Base-by-base conservation (phyloP, 768 basidiomycete genomes). In the Phaffia australis region DNA sequence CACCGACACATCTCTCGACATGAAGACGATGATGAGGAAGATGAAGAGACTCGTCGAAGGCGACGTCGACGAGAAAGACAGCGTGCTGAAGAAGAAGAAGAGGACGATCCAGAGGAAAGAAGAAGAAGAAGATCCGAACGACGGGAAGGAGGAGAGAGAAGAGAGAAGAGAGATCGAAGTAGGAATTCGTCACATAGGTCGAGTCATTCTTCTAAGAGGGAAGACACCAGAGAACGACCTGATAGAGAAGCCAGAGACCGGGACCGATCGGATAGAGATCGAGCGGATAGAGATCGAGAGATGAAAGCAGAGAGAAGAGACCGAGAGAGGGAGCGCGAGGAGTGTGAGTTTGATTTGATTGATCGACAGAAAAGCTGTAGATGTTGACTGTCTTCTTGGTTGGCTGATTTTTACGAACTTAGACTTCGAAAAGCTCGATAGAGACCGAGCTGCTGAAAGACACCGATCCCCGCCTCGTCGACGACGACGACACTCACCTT, bases 21-120 rank as follows among this genome's bases (percentile, higher is more conserved):
- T 42, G 55, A 60, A 35, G 65, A 60, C 35, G 52, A 46, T 23
- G 63, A 57, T 29, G 66, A 67, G 49, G 63, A 64, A 9, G 65
- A 66, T 23, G 65, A 66, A 32, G 66, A 67, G 30, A 60, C 66
- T 32, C 65, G 64, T 46, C 51, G 67, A 42, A 25, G 64, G 32
- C 73, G 83, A 60, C 82, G 84, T 47, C 82, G 85, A 62, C 76
- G 77, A 57, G 89, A 89, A 74, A 81, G 86, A 74, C 87, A 83
- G 76, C 79, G 79, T 70, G 60, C 46, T 8, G 65, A 70, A 15
- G 69, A 72, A 42, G 72, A 72, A 2, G 70, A 69, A 9, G 61
- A 66, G 18, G 56, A 63, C 21, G 68, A 64, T 51, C 65, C 62
- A 42, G 63, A 70, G 23, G 68, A 71, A 57, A 66, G 67, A 25